Base-by-base conservation (phyloP, 1,284 basidiomycete species). In the Ustilago shanxiensis region DNA sequence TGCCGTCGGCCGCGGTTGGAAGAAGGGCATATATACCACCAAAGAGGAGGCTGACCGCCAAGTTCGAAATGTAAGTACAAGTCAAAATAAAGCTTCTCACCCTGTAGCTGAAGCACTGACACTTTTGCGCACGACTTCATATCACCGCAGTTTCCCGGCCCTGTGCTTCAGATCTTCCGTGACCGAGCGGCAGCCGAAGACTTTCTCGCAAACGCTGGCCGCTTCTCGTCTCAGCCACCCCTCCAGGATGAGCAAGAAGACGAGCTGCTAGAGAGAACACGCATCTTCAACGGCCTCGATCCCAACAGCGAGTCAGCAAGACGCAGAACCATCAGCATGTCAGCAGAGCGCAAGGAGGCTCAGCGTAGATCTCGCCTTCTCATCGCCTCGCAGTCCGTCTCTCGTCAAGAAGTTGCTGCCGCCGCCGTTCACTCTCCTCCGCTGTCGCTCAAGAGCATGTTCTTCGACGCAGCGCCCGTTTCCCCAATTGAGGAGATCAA, bases 1-100 rank as follows among this genome's bases (percentile, higher is more conserved):
- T 44, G 71, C 66, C 7, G 72, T 80, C n/a, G 71, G 57, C 11
- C 69, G 75, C 13, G 78, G 78, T 8, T 80, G 78, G 78, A 74
- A 70, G 60, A 80, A 66, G 20, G 78, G 78, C 20, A 57, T 80
- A 24, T 80, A 78, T 39, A 64, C 68, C 0, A 61, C 39, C 16
- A 68, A 61, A 39, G 68, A 66, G 2, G 72, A 80, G 16, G 78
- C 78, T 8, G 65, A 71, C 7, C 53, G 69, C 41, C 78, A 80
- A 41, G 66, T 65, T 44, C 58, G 66, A 41, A 71, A 75, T 20
- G 76, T 78, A 33, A 68, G 70, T 28, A 20, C 6, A 54, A 9
- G 51, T 26, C 22, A 51, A 18, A 39, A 11, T 16, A 56, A 41
- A 56, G 24, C 37, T n/a, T 45, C 45, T 56, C 16, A 39, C n/a